Percentiles rank a stretch among this genome's conserved stretches.
phyloP scores from a whole-genome alignment of 1,139 yeast species.

The Saccharomycopsis hybrid region DNA sequence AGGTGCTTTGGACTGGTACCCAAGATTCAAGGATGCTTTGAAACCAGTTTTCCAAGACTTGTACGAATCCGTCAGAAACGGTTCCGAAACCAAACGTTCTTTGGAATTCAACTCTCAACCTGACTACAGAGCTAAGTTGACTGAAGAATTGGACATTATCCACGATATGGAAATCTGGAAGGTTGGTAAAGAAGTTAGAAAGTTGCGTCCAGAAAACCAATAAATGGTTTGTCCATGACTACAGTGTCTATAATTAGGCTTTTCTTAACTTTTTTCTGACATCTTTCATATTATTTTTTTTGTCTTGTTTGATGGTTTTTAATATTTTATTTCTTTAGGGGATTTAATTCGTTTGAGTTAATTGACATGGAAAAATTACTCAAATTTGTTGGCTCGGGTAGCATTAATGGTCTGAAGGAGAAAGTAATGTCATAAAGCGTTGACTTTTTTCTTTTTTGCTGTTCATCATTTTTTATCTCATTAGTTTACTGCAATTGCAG shows the following conservation, averaged over 20 bases:
- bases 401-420: neutral
- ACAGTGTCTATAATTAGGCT: neutral
- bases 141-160: conserved; percentile 85
- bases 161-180: conserved; percentile 99
- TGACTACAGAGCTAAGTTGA: conserved; percentile 96
- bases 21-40: conserved; percentile 95
- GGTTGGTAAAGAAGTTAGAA: conserved; percentile 99
- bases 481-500: neutral
- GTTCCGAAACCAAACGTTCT: conserved; percentile 96
- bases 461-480: neutral
- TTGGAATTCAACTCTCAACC: conserved; percentile 96
- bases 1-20: conserved; percentile 99
- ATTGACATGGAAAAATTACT: conserved; percentile 11
- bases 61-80: conserved; percentile 92
- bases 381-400: neutral
- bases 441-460: neutral
- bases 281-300: too few relatives aligned
- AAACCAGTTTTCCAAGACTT: conserved; percentile 97
- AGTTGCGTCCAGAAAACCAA: conserved; percentile 98
- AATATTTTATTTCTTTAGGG: neutral
- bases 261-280: too few relatives aligned
- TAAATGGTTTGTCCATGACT: conserved; percentile 34
- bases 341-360: neutral
- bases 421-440: too few relatives aligned
- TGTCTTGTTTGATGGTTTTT: neutral